These are phyloP conservation scores for Rhododendron kiyosumense DNA, from an alignment of 148 eudicot species.

Conservation along the genomic window DNA sequence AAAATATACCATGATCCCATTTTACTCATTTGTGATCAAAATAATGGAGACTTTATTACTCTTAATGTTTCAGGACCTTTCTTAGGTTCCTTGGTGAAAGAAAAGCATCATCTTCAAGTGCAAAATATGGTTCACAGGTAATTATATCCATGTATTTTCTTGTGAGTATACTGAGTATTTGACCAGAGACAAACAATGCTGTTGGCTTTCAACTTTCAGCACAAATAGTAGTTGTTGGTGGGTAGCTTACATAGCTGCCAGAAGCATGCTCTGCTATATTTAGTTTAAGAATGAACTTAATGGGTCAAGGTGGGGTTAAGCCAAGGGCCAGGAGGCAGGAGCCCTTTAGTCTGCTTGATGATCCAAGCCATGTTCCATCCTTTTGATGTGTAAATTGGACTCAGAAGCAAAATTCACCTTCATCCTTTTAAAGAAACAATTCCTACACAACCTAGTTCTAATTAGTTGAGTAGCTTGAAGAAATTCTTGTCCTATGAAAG, in stretches of 20 bases:
- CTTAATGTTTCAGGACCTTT: conserved; percentile 60
- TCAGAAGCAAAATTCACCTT: background rate
- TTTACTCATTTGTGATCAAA: background rate
- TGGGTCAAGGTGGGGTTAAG: background rate
- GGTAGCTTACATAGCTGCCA: background rate
- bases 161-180: background rate
- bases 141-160: conserved; percentile 1
- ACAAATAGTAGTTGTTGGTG: background rate
- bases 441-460: background rate
- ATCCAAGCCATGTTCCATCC: background rate
- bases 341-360: background rate
- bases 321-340: background rate
- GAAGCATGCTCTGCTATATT: background rate
- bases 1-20: background rate
- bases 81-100: conserved; percentile 73
- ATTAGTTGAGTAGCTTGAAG: background rate
- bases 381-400: background rate
- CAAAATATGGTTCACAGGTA: conserved; percentile 89
- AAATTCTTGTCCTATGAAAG: background rate
- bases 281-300: background rate
- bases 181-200: background rate
- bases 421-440: background rate
- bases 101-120: conserved; percentile 52
- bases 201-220: conserved; percentile 1
- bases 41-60: background rate